phyloP scores from a whole-genome alignment of 2,329 filamentous ascomycete genomes.

The Neofusicoccum sp. region DNA sequence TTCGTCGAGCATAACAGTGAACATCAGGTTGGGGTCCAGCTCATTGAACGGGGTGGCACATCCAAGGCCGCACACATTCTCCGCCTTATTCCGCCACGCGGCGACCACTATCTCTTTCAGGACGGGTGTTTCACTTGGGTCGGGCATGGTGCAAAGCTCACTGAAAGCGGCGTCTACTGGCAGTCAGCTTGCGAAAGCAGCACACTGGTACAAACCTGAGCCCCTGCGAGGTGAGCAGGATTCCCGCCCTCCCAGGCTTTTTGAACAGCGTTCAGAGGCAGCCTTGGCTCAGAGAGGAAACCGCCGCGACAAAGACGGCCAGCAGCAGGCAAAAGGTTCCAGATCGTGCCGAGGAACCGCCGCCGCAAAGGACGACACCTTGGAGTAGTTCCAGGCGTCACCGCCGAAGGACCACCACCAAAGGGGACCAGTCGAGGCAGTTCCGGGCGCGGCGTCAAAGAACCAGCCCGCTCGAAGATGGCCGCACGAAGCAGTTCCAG shows the following conservation, averaged over 20 bases:
- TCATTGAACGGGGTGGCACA: slow-evolving; percentile 8
- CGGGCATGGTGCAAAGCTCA: background rate
- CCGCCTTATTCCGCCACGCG: background rate
- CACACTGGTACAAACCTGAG: background rate
- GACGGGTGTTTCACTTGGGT: background rate
- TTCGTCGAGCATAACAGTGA: slow-evolving; percentile 5
- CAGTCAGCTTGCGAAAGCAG: background rate
- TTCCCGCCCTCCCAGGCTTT: slow-evolving; percentile 19
- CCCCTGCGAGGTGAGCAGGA: background rate
- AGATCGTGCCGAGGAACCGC: slow-evolving; percentile 4
- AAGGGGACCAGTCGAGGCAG: background rate
- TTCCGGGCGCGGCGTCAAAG: no score
- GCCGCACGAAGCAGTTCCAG: no score
- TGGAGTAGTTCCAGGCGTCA: slow-evolving; percentile 6
- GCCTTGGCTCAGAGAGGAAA: background rate
- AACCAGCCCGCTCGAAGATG: no score
- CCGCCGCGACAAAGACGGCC: background rate
- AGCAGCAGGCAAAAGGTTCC: background rate
- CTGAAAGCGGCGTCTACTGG: background rate
- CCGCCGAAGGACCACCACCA: slow-evolving; percentile 3
- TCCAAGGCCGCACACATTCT: background rate
- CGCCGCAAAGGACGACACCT: background rate
- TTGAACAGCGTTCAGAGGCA: slow-evolving; percentile 2
- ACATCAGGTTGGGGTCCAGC: slow-evolving; percentile 2
- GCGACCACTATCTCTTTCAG: slow-evolving; percentile 2